A percentile compares a stretch with the other conserved stretches of the same genome.
These are phyloP conservation scores for Mallotus nudiflorus DNA, from an alignment of 345 rosid species.

Conservation along the genomic window DNA sequence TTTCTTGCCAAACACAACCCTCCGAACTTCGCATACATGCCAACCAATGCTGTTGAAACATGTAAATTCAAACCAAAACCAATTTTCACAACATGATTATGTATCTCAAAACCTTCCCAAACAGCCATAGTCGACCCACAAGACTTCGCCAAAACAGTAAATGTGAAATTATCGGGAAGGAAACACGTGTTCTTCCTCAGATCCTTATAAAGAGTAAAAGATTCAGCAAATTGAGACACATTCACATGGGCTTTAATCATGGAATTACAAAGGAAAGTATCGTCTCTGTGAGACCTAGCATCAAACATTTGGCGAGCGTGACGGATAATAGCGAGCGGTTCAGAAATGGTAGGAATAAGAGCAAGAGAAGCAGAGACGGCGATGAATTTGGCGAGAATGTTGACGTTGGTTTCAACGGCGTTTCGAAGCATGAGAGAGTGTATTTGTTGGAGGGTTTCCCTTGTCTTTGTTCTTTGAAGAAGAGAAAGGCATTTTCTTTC, in stretches of 20 bases:
- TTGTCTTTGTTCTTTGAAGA: constrained; percentile 43
- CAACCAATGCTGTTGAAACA: constrained; percentile 64
- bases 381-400: constrained; percentile 60
- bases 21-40: constrained; percentile 68
- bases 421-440: constrained; percentile 67
- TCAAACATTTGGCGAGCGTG: constrained; percentile 66
- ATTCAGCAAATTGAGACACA: constrained; percentile 36
- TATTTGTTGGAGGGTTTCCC: constrained; percentile 46
- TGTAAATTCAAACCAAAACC: constrained; percentile 62
- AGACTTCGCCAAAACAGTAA: constrained; percentile 54
- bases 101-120: constrained; percentile 57
- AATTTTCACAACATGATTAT: constrained; percentile 45
- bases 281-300: constrained; percentile 46
- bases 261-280: constrained; percentile 60
- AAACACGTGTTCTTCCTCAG: constrained; percentile 48
- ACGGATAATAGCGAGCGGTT: constrained; percentile 27
- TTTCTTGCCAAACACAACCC: constrained; percentile 41
- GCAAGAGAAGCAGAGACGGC: constrained; percentile 33
- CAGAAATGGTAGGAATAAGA: neutral
- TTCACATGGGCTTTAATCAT: constrained; percentile 63
- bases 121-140: constrained; percentile 39
- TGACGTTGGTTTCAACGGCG: constrained; percentile 54
- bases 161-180: constrained; percentile 58
- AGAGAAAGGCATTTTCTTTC: constrained; percentile 58
- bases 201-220: constrained; percentile 50